phyloP scores from a whole-genome alignment of 495 filamentous ascomycete species.

The Hypoxylon lenormandii region DNA sequence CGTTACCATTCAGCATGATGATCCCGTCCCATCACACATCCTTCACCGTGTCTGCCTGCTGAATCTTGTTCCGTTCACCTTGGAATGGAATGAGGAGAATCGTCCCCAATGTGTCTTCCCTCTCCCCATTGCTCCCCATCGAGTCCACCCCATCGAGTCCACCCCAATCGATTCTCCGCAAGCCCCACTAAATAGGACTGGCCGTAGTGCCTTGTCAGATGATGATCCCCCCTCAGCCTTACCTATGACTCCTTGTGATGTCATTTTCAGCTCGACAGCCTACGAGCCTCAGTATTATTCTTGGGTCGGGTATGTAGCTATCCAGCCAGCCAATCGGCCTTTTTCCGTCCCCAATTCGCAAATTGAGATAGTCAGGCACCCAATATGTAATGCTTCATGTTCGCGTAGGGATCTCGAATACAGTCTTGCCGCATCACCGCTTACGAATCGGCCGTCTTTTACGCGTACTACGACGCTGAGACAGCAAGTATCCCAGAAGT shows the following conservation, averaged over 20 bases:
- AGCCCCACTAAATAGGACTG: conserved; percentile 39
- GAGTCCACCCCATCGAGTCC: conserved; percentile 7
- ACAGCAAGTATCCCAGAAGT: too few species aligned
- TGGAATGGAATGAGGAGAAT: conserved; percentile 24
- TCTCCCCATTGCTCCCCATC: neutral
- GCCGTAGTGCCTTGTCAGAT: conserved; percentile 31
- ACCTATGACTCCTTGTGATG: conserved; percentile 32
- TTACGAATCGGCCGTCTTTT: neutral
- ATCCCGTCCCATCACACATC: neutral
- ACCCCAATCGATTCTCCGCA: too few species aligned
- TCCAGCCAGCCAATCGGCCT: conserved; percentile 30
- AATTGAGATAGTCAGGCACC: neutral
- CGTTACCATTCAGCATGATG: conserved; percentile 41
- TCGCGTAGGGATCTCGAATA: neutral
- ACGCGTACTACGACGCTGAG: neutral
- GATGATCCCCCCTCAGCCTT: conserved; percentile 42
- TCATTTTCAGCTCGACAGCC: conserved; percentile 42
- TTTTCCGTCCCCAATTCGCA: conserved; percentile 7
- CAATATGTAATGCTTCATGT: neutral
- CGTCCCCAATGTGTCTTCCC: neutral
- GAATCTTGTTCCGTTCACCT: conserved; percentile 28
- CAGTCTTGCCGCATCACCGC: neutral
- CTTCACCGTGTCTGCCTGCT: conserved; percentile 34
- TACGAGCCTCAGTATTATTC: conserved; percentile 8
- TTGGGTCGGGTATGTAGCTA: neutral